Conservation (phyloP, 208 protist genomes). For the Trypanosoma cruzi region DNA sequence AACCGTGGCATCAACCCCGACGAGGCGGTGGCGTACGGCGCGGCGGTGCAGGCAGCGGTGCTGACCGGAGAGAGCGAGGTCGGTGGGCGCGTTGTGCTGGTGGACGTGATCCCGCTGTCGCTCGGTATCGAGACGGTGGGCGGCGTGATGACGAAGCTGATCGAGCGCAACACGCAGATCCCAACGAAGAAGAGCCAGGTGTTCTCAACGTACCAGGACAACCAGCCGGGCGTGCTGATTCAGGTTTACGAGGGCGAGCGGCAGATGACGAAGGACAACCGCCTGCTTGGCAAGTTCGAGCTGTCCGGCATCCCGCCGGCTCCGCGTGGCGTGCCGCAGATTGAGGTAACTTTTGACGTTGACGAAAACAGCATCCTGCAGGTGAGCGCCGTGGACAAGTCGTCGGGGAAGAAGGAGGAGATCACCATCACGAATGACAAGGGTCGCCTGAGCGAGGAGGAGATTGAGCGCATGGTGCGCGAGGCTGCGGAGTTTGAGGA, state of each 20-base stretch:
- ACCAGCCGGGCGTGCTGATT: conserved; percentile 90
- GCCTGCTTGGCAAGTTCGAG: conserved; percentile 95
- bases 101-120: conserved; percentile 93
- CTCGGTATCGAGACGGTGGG: conserved; percentile 94
- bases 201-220: conserved; percentile 90
- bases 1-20: conserved; percentile 94
- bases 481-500: conserved; percentile 85
- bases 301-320: conserved; percentile 79
- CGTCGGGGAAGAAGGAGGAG: conserved; percentile 85
- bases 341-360: conserved; percentile 99
- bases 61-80: conserved; percentile 77
- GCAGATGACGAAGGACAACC: conserved; percentile 89
- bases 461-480: conserved; percentile 91
- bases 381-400: conserved; percentile 95
- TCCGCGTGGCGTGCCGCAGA: conserved; percentile 95
- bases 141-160: conserved; percentile 95
- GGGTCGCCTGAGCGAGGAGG: conserved; percentile 80
- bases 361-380: conserved; percentile 98
- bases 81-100: conserved; percentile 81
- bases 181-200: conserved; percentile 88
- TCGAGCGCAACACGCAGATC: conserved; percentile 87
- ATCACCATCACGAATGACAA: conserved; percentile 93
- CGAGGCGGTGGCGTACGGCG: conserved; percentile 94
- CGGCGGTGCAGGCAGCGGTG: conserved; percentile 97
- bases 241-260: conserved; percentile 96